phyloP scores from a whole-genome alignment of 192 early-diverging fungal species.

The Podila clonocystis region DNA sequence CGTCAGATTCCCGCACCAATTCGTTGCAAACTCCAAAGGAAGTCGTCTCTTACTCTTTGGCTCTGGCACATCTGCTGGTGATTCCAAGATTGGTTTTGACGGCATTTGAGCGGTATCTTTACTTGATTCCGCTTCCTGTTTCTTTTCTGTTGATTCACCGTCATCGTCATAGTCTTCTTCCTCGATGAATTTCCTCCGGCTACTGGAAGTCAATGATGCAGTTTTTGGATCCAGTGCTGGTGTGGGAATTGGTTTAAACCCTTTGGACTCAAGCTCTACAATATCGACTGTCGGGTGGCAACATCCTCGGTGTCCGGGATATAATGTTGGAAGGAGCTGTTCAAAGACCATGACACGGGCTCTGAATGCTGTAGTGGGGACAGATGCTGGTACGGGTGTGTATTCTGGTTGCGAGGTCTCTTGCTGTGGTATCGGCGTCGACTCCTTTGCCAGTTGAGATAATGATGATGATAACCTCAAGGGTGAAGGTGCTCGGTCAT shows the following conservation, averaged over 20 bases:
- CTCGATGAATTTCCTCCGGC: constrained; percentile 32
- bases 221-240: background rate
- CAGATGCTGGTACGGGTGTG: constrained; percentile 18
- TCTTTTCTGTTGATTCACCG: constrained; percentile 1
- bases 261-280: constrained; percentile 22
- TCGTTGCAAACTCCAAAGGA: background rate
- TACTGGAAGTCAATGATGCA: constrained; percentile 10
- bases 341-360: constrained; percentile 82
- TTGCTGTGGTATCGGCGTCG: constrained; percentile 3
- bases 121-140: constrained; percentile 1
- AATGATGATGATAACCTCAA: background rate
- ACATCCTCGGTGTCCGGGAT: constrained; percentile 49
- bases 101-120: background rate
- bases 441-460: constrained; percentile 12
- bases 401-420: background rate
- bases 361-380: constrained; percentile 67
- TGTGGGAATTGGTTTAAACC: background rate
- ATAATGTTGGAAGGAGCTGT: constrained; percentile 72
- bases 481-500: constrained; percentile 19
- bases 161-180: constrained; percentile 54
- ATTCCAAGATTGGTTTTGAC: background rate
- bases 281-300: constrained; percentile 52
- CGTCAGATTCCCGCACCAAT: background rate
- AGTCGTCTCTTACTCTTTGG: background rate
- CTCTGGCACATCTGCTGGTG: background rate